Evolutionary conservation across 768 basidiomycete genomes (phyloP).

Genomic region (Tulasnella sp.): DNA sequence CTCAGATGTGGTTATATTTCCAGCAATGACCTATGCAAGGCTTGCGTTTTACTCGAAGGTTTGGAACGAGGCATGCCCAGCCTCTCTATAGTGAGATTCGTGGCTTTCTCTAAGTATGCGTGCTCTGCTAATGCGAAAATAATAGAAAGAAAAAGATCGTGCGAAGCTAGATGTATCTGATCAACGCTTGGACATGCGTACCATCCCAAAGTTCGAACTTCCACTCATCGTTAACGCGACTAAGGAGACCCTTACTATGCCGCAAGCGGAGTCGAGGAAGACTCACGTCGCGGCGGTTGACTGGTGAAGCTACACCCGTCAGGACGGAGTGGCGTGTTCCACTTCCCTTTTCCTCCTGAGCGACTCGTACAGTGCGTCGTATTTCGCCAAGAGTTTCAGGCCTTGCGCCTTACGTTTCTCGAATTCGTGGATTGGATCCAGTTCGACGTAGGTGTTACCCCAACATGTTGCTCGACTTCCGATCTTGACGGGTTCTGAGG

Average conservation of each 20-base stretch:
- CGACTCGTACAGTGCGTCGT: neutral
- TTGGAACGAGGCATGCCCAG: slow-evolving; percentile 67
- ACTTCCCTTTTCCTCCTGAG: neutral
- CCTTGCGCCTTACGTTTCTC: neutral
- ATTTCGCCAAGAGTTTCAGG: neutral
- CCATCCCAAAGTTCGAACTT: slow-evolving; percentile 56
- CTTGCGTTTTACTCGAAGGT: slow-evolving; percentile 81
- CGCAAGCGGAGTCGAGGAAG: neutral
- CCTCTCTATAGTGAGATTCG: slow-evolving; percentile 25
- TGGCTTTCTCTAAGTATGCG: neutral
- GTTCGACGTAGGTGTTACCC: slow-evolving; percentile 3
- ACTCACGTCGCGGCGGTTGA: too few relatives aligned
- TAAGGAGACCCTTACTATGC: neutral
- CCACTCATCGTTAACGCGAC: slow-evolving; percentile 19
- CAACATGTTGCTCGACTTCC: neutral
- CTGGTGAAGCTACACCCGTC: neutral
- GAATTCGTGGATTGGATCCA: neutral
- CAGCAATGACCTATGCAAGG: slow-evolving; percentile 93
- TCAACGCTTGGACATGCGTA: slow-evolving; percentile 53
- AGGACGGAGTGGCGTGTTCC: neutral
- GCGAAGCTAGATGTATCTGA: slow-evolving; percentile 47
- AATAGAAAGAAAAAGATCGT: slow-evolving; percentile 45
- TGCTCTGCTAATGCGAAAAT: neutral
- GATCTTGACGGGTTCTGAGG: slow-evolving; percentile 6
- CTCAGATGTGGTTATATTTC: slow-evolving; percentile 90